Base-by-base conservation (phyloP, 1,139 yeast genomes). In the Candida buenavistaensis region DNA sequence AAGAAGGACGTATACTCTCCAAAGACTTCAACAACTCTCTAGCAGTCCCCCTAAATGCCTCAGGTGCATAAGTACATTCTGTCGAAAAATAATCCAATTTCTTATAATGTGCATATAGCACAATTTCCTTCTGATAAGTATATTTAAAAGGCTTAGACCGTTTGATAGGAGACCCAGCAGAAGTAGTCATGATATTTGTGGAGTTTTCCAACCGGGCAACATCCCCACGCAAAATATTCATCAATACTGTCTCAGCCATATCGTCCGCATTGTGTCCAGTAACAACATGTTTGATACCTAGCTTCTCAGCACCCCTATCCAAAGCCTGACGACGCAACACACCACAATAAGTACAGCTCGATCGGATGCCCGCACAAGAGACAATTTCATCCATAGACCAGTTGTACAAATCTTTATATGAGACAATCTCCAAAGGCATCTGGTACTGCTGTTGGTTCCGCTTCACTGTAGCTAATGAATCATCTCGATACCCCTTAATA, bases 321-420 rank as follows among this genome's bases (percentile, higher is more conserved):
- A 94, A 66, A 0, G 98, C 97, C 59, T 94, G 99, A 48, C 99
- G 75, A 57, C 99, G 72, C 41, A 94, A 78, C 8, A 94, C 98
- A 33, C 99, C 99, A 66, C 99, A 94, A 57, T 92, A 94, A 0
- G 99, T 94, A 62, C 99, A 94, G 53, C 95, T 88, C 45, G 89
- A 88, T 56, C 96, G 75, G 33, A 87, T 82, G 7, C 98, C 98
- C 2, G 96, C 94, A 57, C 95, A 88, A 1, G 92, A 81, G 1
- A 94, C 99, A 35, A 94, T 88, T 52, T 89, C 95, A 62, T 94
- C 99, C 99, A 94, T 92, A 7, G 96, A 87, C 99, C 99, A 94
- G 54, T 82, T 73, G 54, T 92, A 94, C 14, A 94, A 67, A 25
- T 90, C 96, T 45, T 80, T 80, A 52, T 92, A 94, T 5, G 96